Conservation (phyloP, 2,329 filamentous ascomycete species). For the Bimuria novae-zelandiae region DNA sequence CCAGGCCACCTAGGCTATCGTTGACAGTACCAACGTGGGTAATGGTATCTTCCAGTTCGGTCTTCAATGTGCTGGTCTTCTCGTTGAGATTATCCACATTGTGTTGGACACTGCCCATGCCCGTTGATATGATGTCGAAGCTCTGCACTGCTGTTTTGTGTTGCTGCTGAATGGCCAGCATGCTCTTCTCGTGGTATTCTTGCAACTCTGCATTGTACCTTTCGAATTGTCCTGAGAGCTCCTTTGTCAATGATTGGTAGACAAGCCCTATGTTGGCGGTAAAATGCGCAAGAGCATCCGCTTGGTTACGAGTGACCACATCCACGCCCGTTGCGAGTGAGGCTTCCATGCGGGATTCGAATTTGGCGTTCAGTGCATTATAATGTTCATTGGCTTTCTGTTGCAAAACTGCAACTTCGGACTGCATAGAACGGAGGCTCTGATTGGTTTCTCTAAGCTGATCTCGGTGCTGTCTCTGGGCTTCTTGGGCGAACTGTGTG, state of each 20-base stretch:
- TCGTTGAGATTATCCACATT: constrained; percentile 3
- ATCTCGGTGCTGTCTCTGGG: not conserved
- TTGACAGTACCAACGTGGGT: constrained; percentile 2
- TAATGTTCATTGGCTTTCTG: not conserved
- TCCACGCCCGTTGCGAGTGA: constrained; percentile 3
- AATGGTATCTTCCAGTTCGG: not conserved
- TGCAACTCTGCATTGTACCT: constrained; percentile 8
- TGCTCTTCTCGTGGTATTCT: constrained; percentile 8
- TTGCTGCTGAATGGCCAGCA: constrained; percentile 5
- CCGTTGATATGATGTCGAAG: constrained; percentile 3
- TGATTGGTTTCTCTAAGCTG: not conserved
- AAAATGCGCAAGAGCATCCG: constrained; percentile 4
- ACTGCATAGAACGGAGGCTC: constrained; percentile 1
- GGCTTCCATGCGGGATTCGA: constrained; percentile 5
- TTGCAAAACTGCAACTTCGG: not conserved
- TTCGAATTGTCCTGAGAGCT: constrained; percentile 8
- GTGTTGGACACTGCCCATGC: not conserved
- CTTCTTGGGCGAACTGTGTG: not conserved
- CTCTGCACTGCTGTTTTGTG: constrained; percentile 7
- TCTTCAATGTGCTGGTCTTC: not conserved
- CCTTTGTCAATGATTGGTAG: not conserved
- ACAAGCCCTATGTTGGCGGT: not conserved
- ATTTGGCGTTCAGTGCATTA: not conserved
- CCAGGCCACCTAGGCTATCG: constrained; percentile 6
- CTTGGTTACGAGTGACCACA: not conserved